Evolutionary conservation across 352 stramenopile genomes (phyloP), one percentile per base, ranked within the genome.

Genomic region (Globisporangium emineosum): DNA sequence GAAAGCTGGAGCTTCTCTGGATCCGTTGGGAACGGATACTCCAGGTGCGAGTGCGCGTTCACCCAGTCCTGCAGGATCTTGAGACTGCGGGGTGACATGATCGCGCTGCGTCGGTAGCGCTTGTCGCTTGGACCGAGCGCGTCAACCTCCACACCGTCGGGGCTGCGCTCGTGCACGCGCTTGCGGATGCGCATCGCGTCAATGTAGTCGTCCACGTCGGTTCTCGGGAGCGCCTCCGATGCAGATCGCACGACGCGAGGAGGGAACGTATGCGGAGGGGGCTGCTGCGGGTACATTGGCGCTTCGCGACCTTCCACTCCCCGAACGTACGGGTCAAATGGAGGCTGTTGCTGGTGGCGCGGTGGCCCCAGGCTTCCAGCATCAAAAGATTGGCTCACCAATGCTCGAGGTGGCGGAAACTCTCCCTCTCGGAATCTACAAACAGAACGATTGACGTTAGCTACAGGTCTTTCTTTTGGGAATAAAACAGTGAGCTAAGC

Each of bases 11-110:
- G 65, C 65, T 88, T 89, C 69, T 93, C 86, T 0, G 69, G 59
- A 43, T 93, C 86, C 4, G 75, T 77, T 5, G 81, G 83, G 57
- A 86, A 80, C 5, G 81, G 79, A 58, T 81, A 90, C 53, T 93
- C 79, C 52, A 81, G 73, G 58, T 87, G 79, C 5, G 72, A 62
- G 45, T 88, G 83, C 9, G 73, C 66, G 21, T 69, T 77, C n/a
- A 91, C 83, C 84, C 84, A 93, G 57, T 93, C 81, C 54, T 93
- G 86, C 15, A 95, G 69, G 49, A 91, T 81, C 58, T 92, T 88
- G 30, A 90, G 72, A 50, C 76, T 83, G 35, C 81, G 83, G 1
- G 86, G 83, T n/a, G 83, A 90, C 65, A 85, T 73, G 50, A 87
- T 76, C 27, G 71, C 58, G 12, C 42, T 73, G 55, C 76, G 57